Evolutionary conservation across 768 basidiomycete genomes (phyloP).

Genomic region (Hygrophoropsis aurantiaca): DNA sequence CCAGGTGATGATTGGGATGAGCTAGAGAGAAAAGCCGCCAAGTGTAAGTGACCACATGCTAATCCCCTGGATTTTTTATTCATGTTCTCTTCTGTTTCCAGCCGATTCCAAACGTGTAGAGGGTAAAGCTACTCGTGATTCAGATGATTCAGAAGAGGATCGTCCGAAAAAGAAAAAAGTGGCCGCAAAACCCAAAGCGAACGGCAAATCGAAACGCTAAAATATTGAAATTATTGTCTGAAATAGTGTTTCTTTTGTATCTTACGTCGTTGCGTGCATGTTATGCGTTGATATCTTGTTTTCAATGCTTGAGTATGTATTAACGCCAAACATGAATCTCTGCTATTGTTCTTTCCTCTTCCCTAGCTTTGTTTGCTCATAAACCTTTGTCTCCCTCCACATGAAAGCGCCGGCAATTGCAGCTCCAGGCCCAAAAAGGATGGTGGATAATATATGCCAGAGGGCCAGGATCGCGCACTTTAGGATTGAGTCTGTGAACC

Average conservation of each 20-base stretch:
- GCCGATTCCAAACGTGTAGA: constrained; percentile 53
- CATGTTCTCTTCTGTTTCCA: constrained; percentile 15
- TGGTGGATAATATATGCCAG: constrained; percentile 45
- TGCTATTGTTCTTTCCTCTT: constrained; percentile 1
- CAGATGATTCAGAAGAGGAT: constrained; percentile 54
- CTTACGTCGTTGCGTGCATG: constrained; percentile 5
- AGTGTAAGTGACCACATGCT: constrained; percentile 49
- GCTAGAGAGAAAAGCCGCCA: constrained; percentile 87
- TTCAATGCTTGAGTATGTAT: constrained; percentile 4
- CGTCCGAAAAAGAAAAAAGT: constrained; percentile 46
- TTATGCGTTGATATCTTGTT: constrained; percentile 7
- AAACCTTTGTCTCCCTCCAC: constrained; percentile 45
- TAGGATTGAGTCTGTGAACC: constrained; percentile 39
- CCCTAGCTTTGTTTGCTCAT: constrained; percentile 7
- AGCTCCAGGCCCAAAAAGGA: constrained; percentile 51
- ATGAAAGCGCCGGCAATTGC: constrained; percentile 46
- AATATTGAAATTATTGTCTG: constrained; percentile 24
- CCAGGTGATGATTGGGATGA: constrained; percentile 95
- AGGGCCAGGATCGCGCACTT: constrained; percentile 34
- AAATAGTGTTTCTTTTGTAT: constrained; percentile 6
- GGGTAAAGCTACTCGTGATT: constrained; percentile 40
- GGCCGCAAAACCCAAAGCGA: constrained; percentile 30
- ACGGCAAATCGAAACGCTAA: constrained; percentile 42
- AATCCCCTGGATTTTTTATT: neutral
- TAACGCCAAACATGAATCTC: neutral